These are phyloP conservation scores for Pelargonium cotyledonis DNA, from an alignment of 441 rosid genomes.

Conservation along the genomic window DNA sequence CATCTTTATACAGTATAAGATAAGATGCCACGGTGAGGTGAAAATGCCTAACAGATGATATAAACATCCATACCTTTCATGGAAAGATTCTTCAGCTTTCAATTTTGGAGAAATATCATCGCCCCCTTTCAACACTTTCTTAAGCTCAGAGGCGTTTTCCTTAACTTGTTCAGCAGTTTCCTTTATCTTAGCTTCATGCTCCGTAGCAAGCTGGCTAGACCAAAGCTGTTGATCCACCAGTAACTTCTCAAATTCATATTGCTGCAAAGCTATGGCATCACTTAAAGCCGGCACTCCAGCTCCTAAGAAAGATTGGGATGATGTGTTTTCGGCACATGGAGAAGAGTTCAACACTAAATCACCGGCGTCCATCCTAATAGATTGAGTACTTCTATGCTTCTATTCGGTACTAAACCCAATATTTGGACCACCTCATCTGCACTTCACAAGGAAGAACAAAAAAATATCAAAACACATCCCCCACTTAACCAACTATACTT, in stretches of 20 bases:
- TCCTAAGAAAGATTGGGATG: background rate
- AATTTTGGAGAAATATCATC: background rate
- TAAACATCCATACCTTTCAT: background rate
- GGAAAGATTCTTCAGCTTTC: background rate
- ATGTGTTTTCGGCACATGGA: background rate
- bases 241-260: background rate
- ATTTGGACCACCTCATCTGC: background rate
- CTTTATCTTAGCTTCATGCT: constrained; percentile 4
- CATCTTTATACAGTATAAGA: background rate
- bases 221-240: background rate
- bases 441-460: background rate
- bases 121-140: background rate
- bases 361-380: background rate
- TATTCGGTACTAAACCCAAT: background rate
- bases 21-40: background rate
- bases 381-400: background rate
- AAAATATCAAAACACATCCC: background rate
- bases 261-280: constrained; percentile 5
- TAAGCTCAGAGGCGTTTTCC: background rate
- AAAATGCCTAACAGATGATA: background rate
- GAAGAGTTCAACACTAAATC: background rate
- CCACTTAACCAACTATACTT: background rate
- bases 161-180: constrained; percentile 1
- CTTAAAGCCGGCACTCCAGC: constrained; percentile 5
- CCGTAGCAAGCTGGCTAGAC: background rate